Conservation (phyloP, 2,329 filamentous ascomycete species). For the Zymoseptoria crescenta region DNA sequence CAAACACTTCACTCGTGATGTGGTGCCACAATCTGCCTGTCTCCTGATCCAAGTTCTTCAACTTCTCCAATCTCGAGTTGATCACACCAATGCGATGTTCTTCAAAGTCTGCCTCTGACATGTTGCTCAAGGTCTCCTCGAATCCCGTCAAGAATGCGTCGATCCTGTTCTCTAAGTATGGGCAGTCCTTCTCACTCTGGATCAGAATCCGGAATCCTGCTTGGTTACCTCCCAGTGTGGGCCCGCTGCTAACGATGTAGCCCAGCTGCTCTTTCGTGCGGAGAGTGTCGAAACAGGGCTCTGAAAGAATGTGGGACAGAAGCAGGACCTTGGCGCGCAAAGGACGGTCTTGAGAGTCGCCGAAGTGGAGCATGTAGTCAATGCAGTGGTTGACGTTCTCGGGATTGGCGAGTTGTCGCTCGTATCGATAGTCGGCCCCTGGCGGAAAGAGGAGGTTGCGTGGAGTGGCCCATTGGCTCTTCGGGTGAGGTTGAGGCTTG, state of each 20-base stretch:
- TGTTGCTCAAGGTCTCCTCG: constrained; percentile 57
- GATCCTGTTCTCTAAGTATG: constrained; percentile 80
- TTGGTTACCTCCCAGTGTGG: constrained; percentile 65
- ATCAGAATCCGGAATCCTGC: constrained; percentile 78
- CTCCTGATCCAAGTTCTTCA: constrained; percentile 87
- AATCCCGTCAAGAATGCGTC: constrained; percentile 72
- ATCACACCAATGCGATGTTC: constrained; percentile 84
- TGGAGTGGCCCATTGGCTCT: constrained; percentile 69
- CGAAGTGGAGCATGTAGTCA: constrained; percentile 40
- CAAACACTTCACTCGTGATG: constrained; percentile 76
- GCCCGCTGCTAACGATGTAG: constrained; percentile 87
- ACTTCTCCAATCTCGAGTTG: constrained; percentile 77
- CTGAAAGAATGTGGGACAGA: constrained; percentile 82
- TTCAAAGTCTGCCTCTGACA: constrained; percentile 80
- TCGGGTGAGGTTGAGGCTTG: constrained; percentile 64
- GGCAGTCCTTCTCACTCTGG: constrained; percentile 78
- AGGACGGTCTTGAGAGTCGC: constrained; percentile 49
- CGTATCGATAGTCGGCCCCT: constrained; percentile 77
- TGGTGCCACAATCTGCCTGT: constrained; percentile 76
- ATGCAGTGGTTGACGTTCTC: constrained; percentile 64
- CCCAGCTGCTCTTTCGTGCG: constrained; percentile 96
- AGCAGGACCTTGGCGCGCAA: constrained; percentile 71
- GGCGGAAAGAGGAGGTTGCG: constrained; percentile 70
- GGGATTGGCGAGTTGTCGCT: constrained; percentile 71
- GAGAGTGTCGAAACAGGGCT: constrained; percentile 89